Conservation (phyloP, 176 grass and related monocot species). For the Panicum miliaceum region DNA sequence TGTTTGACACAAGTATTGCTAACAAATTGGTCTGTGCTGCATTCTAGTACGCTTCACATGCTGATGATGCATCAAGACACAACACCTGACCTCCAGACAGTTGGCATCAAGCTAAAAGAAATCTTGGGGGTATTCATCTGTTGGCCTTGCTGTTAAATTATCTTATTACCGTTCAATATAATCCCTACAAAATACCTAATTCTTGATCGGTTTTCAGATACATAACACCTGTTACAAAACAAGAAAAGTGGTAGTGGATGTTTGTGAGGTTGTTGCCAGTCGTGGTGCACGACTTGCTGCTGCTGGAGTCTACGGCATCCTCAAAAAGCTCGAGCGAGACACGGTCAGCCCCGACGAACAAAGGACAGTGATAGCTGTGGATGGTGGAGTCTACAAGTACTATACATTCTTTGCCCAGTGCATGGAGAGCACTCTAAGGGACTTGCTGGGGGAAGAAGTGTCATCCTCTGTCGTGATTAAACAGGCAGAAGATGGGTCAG, state of each 20-base stretch:
- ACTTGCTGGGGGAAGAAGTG: conserved; percentile 53
- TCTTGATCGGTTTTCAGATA: conserved; percentile 41
- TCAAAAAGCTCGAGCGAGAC: conserved; percentile 51
- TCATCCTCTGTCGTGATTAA: conserved; percentile 50
- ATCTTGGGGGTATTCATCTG: conserved; percentile 47
- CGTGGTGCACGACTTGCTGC: conserved; percentile 54
- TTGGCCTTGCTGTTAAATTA: neutral
- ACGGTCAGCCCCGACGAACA: neutral
- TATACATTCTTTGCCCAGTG: conserved; percentile 50
- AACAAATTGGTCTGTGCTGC: neutral
- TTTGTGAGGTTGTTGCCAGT: conserved; percentile 45
- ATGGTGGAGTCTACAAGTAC: conserved; percentile 61
- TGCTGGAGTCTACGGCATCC: conserved; percentile 49
- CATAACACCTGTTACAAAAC: conserved; percentile 41
- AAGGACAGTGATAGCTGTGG: conserved; percentile 63
- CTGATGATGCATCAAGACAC: conserved; percentile 59
- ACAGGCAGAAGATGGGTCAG: conserved; percentile 48
- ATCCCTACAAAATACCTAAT: neutral
- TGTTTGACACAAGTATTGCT: neutral
- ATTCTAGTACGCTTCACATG: conserved; percentile 56
- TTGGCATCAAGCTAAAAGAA: conserved; percentile 56
- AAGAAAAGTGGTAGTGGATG: conserved; percentile 52
- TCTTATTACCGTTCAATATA: neutral
- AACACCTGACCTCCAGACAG: conserved; percentile 53
- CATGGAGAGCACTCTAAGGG: conserved; percentile 54